Base-by-base conservation (phyloP, 768 basidiomycete species). In the Xerocomus potaroensis region DNA sequence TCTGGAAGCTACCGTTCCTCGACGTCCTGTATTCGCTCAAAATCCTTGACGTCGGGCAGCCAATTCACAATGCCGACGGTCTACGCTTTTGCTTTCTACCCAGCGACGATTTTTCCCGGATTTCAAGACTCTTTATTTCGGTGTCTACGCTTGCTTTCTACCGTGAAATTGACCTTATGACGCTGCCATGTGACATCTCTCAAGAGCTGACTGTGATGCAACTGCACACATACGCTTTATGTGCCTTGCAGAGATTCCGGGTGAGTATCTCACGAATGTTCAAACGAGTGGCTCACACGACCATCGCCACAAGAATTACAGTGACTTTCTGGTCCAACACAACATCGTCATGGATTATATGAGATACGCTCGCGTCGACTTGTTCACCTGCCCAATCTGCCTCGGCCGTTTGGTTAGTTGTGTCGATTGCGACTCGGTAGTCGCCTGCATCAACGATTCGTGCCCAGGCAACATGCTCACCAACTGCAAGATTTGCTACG, bases 51-150 rank as follows among this genome's bases (percentile, higher is more conserved):
- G 5, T 4, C 7, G 48, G 46, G 8, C 19, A 4, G 3, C 43
- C 43, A 21, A 10, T 22, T 11, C 29, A 29, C 32, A 39, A 23
- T 31, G 5, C 22, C 1, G 27, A 45, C 9, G 38, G 22, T 11
- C 48, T 41, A 14, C 35, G 32, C 5, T 46, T 51, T 29, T 58
- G 53, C n/a, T 43, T 59, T 40, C 57, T 55, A 8, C 57, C 43
- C 1, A 45, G 48, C 19, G 14, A 23, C 0, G 57, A 56, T 35
- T 39, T 59, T 21, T 47, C 48, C 21, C 22, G 40, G 21, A 43
- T 57, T 3, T 50, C 48, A 7, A 55, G 41, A 21, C 4, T 34
- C 11, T 59, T 50, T 35, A 12, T 57, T 23, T 59, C 48, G 4
- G 29, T 55, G 11, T 31, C 18, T 37, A 14, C 30, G 2, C n/a